Percentiles rank a stretch among this genome's conserved stretches.
Conservation (phyloP, 495 filamentous ascomycete genomes). For the Neurospora sp. region DNA sequence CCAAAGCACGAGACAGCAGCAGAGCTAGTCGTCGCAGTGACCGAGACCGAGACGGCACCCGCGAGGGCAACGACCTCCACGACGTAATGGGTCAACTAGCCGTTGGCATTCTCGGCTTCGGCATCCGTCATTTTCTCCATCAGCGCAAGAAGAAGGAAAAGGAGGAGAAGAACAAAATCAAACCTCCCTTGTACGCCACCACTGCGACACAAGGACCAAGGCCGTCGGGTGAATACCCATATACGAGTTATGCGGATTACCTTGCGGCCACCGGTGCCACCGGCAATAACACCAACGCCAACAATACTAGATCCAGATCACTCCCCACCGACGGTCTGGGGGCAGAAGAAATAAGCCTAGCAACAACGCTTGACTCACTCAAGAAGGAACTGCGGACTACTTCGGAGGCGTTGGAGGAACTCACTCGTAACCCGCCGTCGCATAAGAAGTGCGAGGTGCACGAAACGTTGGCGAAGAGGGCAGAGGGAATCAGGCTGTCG, state of each 20-base stretch:
- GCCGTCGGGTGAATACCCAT: not conserved
- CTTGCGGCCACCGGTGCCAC: not conserved
- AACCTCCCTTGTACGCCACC: not conserved
- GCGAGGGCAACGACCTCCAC: constrained; percentile 15
- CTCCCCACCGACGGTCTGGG: not conserved
- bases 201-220: not conserved
- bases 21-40: not conserved
- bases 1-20: not conserved
- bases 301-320: not conserved
- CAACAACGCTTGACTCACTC: constrained; percentile 13
- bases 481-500: constrained; percentile 9
- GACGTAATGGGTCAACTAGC: constrained; percentile 16
- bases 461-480: constrained; percentile 9
- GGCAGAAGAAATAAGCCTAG: not conserved
- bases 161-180: not conserved
- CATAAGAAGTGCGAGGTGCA: constrained; percentile 14
- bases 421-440: not conserved
- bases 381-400: constrained; percentile 12
- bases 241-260: not conserved
- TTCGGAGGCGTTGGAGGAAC: constrained; percentile 5
- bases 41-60: not conserved
- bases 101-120: constrained; percentile 15
- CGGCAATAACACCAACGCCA: not conserved
- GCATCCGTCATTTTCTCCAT: constrained; percentile 11
- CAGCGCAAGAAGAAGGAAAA: constrained; percentile 2